Evolutionary conservation across 257 asterid genomes (phyloP).

Genomic region (Solanum okadae): DNA sequence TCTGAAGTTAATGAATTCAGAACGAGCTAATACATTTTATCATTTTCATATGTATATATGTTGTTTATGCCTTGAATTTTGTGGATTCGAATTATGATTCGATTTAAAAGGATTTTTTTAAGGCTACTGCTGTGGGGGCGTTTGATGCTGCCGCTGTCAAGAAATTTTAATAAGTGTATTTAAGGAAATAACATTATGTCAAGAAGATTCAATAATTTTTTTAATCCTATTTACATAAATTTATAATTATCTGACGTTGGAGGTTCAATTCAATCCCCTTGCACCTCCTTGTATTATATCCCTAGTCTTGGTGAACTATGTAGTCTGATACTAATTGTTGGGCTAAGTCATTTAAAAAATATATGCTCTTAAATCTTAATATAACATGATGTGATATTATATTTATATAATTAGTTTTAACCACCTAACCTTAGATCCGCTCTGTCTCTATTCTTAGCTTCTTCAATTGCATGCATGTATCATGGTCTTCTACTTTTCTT

Average conservation of each 20-base stretch:
- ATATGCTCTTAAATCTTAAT: not conserved
- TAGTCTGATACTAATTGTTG: not conserved
- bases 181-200: no score
- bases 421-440: not conserved
- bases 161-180: no score
- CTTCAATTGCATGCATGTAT: not conserved
- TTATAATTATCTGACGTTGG: not conserved
- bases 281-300: not conserved
- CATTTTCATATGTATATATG: not conserved
- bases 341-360: not conserved
- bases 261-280: not conserved
- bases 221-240: not conserved
- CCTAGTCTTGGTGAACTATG: not conserved
- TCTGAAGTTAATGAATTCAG: not conserved
- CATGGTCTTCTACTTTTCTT: not conserved
- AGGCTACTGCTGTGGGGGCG: no score
- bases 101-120: not conserved
- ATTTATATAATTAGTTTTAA: not conserved
- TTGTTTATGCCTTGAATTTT: not conserved
- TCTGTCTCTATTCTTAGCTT: not conserved
- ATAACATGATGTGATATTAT: not conserved
- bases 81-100: not conserved
- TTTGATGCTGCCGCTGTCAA: no score
- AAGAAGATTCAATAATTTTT: no score
- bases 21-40: not conserved